phyloP scores from a whole-genome alignment of 495 filamentous ascomycete species.

The Neurospora hispaniola region DNA sequence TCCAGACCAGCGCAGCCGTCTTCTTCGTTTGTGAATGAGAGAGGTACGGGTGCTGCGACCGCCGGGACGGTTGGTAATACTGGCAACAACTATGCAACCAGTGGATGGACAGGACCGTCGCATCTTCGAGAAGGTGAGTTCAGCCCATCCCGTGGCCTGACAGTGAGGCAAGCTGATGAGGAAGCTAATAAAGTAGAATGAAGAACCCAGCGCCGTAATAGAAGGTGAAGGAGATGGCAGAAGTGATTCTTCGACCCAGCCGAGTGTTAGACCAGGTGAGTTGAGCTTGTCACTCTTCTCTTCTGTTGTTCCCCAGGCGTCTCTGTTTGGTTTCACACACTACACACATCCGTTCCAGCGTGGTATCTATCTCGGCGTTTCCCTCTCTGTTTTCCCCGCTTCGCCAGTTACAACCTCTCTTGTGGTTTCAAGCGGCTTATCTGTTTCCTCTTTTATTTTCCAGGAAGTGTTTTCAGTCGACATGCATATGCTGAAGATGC shows the following conservation, averaged over 20 bases:
- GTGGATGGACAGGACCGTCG: not conserved
- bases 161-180: not conserved
- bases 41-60: not conserved
- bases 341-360: not conserved
- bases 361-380: not conserved
- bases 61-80: not conserved
- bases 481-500: not conserved
- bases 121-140: not conserved
- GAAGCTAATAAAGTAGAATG: not conserved
- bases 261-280: not conserved
- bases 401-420: not conserved
- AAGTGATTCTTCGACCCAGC: not conserved
- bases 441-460: not conserved
- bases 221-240: not conserved
- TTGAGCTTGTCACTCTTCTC: not conserved
- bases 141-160: not conserved
- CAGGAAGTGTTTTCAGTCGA: not conserved
- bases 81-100: not conserved
- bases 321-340: not conserved
- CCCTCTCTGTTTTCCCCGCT: not conserved
- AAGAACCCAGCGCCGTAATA: not conserved
- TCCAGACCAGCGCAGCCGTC: no score
- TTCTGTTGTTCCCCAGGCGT: not conserved
- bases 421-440: not conserved
- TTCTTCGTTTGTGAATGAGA: not conserved